Conservation (phyloP, 2,329 filamentous ascomycete species). For the Exserohilum rostratum region DNA sequence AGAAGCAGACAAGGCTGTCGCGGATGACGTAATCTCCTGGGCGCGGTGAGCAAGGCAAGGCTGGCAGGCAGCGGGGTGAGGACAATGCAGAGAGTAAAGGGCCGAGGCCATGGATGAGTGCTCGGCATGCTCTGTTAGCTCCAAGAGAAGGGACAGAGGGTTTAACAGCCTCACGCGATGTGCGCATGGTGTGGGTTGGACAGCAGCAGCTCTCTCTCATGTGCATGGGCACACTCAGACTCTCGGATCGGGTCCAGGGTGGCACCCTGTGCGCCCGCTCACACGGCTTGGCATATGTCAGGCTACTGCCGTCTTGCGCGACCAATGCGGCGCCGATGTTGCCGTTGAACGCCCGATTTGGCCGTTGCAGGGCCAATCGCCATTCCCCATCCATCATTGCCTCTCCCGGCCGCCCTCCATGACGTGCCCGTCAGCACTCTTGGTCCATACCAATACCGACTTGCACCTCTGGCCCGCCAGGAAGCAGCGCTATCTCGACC, state of each 20-base stretch:
- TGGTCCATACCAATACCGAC: too few species aligned
- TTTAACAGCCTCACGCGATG: neutral
- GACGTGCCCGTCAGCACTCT: constrained; percentile 28
- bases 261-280: neutral
- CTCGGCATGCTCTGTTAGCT: too few species aligned
- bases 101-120: neutral
- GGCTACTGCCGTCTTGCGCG: neutral
- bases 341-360: constrained; percentile 1
- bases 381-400: constrained; percentile 37
- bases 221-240: too few species aligned
- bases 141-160: too few species aligned
- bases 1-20: too few species aligned
- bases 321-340: constrained; percentile 29
- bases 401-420: constrained; percentile 32
- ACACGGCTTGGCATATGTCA: neutral
- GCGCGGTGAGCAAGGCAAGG: too few species aligned
- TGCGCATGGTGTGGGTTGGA: neutral
- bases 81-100: too few species aligned
- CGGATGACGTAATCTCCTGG: too few species aligned
- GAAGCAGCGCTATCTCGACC: neutral
- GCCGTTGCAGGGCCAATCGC: constrained; percentile 23
- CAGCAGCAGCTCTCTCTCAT: too few species aligned
- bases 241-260: neutral
- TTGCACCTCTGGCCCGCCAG: too few species aligned
- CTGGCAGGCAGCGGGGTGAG: too few species aligned